Conservation (phyloP, 345 rosid genomes). For the Citrus reticulata region DNA sequence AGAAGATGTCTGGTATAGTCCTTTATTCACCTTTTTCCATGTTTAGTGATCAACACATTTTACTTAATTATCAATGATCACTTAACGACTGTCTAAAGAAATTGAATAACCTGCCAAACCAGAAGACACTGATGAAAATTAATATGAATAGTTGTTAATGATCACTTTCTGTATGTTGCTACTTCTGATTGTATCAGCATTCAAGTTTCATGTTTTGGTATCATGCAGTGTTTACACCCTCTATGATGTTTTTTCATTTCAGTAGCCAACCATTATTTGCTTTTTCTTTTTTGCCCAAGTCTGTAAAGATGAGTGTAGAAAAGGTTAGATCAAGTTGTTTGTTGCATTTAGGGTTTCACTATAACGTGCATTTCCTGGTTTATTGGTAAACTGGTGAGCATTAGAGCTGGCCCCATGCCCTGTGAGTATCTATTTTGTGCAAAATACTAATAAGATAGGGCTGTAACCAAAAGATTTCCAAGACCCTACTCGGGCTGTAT, state of each 20-base stretch:
- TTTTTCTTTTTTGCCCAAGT: neutral
- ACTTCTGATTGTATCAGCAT: neutral
- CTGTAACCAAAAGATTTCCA: too few species aligned
- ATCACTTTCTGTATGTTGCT: neutral
- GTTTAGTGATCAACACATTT: neutral
- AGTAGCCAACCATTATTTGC: neutral
- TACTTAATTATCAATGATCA: too few species aligned
- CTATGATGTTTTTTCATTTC: neutral
- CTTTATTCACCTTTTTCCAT: neutral
- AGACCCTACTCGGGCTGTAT: too few species aligned
- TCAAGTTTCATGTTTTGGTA: neutral
- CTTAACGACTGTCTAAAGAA: neutral
- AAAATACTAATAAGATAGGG: too few species aligned
- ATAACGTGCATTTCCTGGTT: too few species aligned
- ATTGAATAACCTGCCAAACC: neutral
- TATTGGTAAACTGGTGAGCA: too few species aligned
- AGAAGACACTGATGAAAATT: neutral
- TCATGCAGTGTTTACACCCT: neutral
- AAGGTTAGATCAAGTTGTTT: too few species aligned
- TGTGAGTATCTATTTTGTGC: too few species aligned
- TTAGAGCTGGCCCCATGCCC: too few species aligned
- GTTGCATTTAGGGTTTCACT: too few species aligned
- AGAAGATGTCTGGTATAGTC: slow-evolving; percentile 57
- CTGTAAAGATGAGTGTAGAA: neutral
- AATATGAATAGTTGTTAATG: neutral